Conservation (phyloP, 2,329 filamentous ascomycete species). For the Monascus ruber region DNA sequence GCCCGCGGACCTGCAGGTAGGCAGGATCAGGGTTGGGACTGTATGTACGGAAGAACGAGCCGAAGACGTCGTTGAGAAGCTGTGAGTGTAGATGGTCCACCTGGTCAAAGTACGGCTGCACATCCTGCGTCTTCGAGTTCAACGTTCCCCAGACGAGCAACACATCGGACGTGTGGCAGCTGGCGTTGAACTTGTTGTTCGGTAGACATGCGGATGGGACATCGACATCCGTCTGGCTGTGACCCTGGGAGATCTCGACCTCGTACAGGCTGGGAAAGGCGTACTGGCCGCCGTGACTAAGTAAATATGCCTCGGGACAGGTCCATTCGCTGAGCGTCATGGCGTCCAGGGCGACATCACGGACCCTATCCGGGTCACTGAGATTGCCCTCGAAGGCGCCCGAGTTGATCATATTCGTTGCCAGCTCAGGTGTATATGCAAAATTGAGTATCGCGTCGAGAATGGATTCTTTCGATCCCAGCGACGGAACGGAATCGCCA, state of each 20-base stretch:
- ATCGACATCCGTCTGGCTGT: conserved; percentile 8
- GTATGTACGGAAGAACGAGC: conserved; percentile 10
- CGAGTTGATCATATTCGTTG: conserved; percentile 5
- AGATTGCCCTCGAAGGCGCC: conserved; percentile 6
- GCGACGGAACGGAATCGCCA: conserved; percentile 3
- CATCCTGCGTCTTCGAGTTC: conserved; percentile 12
- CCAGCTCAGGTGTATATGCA: conserved; percentile 8
- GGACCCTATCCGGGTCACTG: conserved; percentile 8
- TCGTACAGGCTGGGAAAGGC: conserved; percentile 12
- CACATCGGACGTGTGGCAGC: conserved; percentile 16
- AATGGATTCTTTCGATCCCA: conserved; percentile 3
- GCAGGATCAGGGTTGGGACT: conserved; percentile 12
- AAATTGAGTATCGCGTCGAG: conserved; percentile 8
- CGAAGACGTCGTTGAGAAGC: conserved; percentile 14
- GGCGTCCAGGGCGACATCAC: not conserved
- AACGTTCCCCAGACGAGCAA: conserved; percentile 17
- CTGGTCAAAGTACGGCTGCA: conserved; percentile 12
- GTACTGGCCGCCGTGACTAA: conserved; percentile 2
- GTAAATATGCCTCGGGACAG: conserved; percentile 8
- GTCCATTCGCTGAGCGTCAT: conserved; percentile 9
- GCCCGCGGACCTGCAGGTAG: conserved; percentile 9
- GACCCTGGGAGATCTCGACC: conserved; percentile 11
- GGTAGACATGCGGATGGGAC: conserved; percentile 13
- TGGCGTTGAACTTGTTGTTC: conserved; percentile 14
- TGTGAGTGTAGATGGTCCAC: conserved; percentile 12